phyloP scores from a whole-genome alignment of 2,329 filamentous ascomycete species.

The Aspergillus sp. region DNA sequence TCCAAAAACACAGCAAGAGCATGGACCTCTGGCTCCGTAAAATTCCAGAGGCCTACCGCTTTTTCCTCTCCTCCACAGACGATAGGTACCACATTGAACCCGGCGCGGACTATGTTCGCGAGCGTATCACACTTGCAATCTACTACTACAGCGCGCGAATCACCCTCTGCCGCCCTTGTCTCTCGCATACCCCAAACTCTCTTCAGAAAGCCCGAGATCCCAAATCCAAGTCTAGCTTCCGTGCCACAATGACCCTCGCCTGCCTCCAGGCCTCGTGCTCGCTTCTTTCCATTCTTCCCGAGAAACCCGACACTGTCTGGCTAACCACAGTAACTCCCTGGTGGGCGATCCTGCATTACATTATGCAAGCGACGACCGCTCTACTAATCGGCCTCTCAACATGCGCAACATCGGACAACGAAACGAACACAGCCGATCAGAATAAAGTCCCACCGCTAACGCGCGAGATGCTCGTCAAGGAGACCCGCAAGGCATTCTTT shows the following conservation, averaged over 20 bases:
- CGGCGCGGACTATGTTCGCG: slow-evolving; percentile 28
- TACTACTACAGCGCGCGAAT: slow-evolving; percentile 47
- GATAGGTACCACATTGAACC: slow-evolving; percentile 27
- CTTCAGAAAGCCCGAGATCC: neutral
- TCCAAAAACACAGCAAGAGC: slow-evolving; percentile 35
- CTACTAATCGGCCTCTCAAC: slow-evolving; percentile 45
- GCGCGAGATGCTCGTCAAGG: slow-evolving; percentile 31
- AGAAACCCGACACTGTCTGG: slow-evolving; percentile 38
- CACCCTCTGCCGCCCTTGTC: slow-evolving; percentile 47
- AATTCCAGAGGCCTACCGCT: slow-evolving; percentile 39
- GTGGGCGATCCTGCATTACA: slow-evolving; percentile 49
- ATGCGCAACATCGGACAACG: slow-evolving; percentile 10
- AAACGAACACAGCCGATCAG: neutral
- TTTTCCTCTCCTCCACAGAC: slow-evolving; percentile 31
- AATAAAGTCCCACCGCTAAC: slow-evolving; percentile 13
- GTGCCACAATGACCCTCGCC: slow-evolving; percentile 33
- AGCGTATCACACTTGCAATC: slow-evolving; percentile 45
- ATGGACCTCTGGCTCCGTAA: slow-evolving; percentile 43
- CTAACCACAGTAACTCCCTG: slow-evolving; percentile 43
- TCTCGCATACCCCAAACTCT: slow-evolving; percentile 32
- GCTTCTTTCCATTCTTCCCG: slow-evolving; percentile 44
- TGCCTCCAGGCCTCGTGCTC: slow-evolving; percentile 47
- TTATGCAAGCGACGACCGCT: slow-evolving; percentile 49
- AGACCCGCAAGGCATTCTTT: slow-evolving; percentile 41
- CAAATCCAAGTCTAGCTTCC: slow-evolving; percentile 15